Evolutionary conservation across 495 filamentous ascomycete species (phyloP), one percentile per base, ranked within the genome.

Genomic region (Tuber melanosporum): DNA sequence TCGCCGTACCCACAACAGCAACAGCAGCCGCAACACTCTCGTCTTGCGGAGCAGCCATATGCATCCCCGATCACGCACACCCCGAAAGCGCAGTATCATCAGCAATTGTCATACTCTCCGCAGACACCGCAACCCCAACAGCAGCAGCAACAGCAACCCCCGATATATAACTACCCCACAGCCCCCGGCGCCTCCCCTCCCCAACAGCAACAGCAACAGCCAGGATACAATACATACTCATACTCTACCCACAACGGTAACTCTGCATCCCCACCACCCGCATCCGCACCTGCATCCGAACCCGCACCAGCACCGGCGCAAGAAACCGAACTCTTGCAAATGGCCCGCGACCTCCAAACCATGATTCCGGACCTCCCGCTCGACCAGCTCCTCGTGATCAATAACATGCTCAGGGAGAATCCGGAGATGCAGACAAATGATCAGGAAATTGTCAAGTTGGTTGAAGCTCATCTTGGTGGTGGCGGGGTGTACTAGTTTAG

Each of bases 351-450:
- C 41, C 82, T 83, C 44, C 75, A 82, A 69, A 44, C 75, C 32
- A 78, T 80, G 20, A 73, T 83, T 41, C 82, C 82, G 19, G 79
- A 77, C n/a, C 77, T 83, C 72, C 74, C 74, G 70, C 73, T 78
- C 20, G 71, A 74, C 45, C 82, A 83, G 57, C 77, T 82, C 20
- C 75, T 76, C 71, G 70, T 81, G 32, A 83, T 83, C 71, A 83
- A 83, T 72, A 81, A 81, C 62, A 74, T 82, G 75, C 75, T 83
- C 42, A 71, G 73, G 52, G 80, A 80, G 43, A 84, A 84, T 72
- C 80, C 83, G 22, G 76, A 80, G 19, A 76, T 82, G 75, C 79
- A 83, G 42, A 78, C 78, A 10, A 80, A 82, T 20, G 76, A 83
- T 44, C 77, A 82, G 52, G 75, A 76, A 71, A 57, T 83, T 70